phyloP scores from a whole-genome alignment of 1,284 basidiomycete species.

The Pisolithus thermaeus region DNA sequence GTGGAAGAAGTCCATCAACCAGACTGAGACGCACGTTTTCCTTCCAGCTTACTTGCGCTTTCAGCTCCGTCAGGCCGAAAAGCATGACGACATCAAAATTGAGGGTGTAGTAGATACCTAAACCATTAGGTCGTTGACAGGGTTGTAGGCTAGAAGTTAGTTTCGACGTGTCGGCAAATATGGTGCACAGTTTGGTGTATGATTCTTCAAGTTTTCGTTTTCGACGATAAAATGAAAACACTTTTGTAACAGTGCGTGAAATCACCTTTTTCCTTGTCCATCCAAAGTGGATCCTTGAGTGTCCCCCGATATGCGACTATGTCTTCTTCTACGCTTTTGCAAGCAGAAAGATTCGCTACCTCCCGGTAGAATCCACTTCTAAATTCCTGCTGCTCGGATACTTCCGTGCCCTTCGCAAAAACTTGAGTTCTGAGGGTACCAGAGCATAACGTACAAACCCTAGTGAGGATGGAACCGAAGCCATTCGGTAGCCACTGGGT shows the following conservation, averaged over 20 bases:
- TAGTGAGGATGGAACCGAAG: slow-evolving; percentile 20
- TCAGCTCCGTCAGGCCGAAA: slow-evolving; percentile 39
- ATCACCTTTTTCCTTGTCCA: slow-evolving; percentile 17
- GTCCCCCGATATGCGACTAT: slow-evolving; percentile 22
- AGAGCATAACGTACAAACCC: slow-evolving; percentile 13
- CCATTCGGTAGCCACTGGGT: too few relatives aligned
- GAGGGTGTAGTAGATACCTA: slow-evolving; percentile 26
- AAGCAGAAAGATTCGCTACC: slow-evolving; percentile 13
- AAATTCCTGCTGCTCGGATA: slow-evolving; percentile 28
- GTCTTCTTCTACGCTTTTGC: slow-evolving; percentile 15
- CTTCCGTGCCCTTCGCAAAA: slow-evolving; percentile 21
- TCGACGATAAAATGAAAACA: too few relatives aligned
- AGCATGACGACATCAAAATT: slow-evolving; percentile 34
- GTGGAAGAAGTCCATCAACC: not conserved
- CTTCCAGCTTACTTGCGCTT: slow-evolving; percentile 38
- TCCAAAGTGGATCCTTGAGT: slow-evolving; percentile 12
- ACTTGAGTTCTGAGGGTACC: not conserved
- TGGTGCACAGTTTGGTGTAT: slow-evolving; percentile 30
- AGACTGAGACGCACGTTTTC: slow-evolving; percentile 28
- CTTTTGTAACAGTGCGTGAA: not conserved
- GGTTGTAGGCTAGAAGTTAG: slow-evolving; percentile 17
- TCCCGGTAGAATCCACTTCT: slow-evolving; percentile 24
- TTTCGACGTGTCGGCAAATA: slow-evolving; percentile 31
- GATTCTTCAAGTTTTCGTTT: slow-evolving; percentile 21
- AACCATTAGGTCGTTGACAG: slow-evolving; percentile 13